phyloP scores from a whole-genome alignment of 1,284 basidiomycete species.

The Irpex rosettiformis region DNA sequence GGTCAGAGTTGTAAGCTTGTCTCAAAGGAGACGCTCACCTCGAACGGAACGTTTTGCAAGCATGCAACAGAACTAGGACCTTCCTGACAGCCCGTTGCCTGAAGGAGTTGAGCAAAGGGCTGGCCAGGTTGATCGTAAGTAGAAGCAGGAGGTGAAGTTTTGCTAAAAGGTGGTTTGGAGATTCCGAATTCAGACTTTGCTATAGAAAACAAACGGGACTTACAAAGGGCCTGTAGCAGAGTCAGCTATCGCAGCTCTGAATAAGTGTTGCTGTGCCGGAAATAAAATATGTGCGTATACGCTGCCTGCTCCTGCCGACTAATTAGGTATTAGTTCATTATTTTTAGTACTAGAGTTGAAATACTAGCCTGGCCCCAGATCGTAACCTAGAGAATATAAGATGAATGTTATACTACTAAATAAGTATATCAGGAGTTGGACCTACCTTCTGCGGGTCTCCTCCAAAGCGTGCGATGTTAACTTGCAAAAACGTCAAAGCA shows the following conservation, averaged over 20 bases:
- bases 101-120: constrained; percentile 47
- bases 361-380: constrained; percentile 53
- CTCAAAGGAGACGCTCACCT: constrained; percentile 28
- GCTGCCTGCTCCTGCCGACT: constrained; percentile 59
- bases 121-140: constrained; percentile 53
- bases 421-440: neutral
- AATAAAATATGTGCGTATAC: constrained; percentile 49
- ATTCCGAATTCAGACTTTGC: neutral
- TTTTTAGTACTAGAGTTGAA: neutral
- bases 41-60: constrained; percentile 45
- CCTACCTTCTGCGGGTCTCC: constrained; percentile 56
- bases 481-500: constrained; percentile 55
- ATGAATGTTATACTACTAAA: neutral
- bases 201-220: constrained; percentile 19
- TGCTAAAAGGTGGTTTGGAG: constrained; percentile 32
- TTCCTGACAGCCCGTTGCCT: constrained; percentile 42
- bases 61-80: constrained; percentile 42
- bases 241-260: constrained; percentile 52
- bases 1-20: no score
- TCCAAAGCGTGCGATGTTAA: constrained; percentile 61
- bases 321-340: neutral
- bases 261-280: constrained; percentile 36
- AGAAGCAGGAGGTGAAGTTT: constrained; percentile 48
- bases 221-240: constrained; percentile 55
- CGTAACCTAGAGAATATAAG: constrained; percentile 48